Percentiles rank a stretch among this genome's conserved stretches.
These are phyloP conservation scores for Obba rivulosa DNA, from an alignment of 768 basidiomycete species.

Conservation along the genomic window DNA sequence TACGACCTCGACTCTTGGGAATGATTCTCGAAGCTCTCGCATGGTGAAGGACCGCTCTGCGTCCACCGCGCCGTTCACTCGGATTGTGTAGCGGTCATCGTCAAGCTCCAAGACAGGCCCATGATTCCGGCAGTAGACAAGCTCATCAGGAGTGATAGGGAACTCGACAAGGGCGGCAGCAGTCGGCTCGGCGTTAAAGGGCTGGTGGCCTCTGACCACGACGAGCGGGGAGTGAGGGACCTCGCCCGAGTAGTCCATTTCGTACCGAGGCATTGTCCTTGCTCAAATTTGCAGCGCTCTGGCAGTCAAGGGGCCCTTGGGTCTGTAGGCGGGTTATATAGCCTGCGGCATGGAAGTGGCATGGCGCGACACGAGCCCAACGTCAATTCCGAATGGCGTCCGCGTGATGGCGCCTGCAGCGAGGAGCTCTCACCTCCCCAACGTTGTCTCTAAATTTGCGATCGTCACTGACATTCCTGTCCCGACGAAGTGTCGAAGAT, in stretches of 20 bases:
- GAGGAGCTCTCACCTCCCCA: too few species aligned
- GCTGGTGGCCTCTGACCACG: constrained; percentile 39
- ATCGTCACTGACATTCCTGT: too few species aligned
- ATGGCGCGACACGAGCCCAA: too few species aligned
- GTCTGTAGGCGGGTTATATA: too few species aligned
- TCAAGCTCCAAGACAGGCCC: constrained; percentile 51
- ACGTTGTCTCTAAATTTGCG: too few species aligned
- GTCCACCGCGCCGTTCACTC: constrained; percentile 21
- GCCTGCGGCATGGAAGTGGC: too few species aligned
- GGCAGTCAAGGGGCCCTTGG: too few species aligned
- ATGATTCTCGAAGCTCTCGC: constrained; percentile 33
- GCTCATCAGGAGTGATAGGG: constrained; percentile 52
- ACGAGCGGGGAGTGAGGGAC: constrained; percentile 45
- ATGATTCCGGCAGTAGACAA: constrained; percentile 70
- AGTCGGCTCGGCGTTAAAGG: constrained; percentile 69
- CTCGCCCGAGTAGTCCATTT: constrained; percentile 27
- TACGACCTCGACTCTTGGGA: constrained; percentile 30
- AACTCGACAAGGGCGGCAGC: constrained; percentile 55
- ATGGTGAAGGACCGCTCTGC: constrained; percentile 30
- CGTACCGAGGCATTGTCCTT: too few species aligned
- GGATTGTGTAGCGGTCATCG: constrained; percentile 24
- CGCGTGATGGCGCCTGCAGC: too few species aligned
- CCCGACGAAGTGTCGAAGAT: too few species aligned
- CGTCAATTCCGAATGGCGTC: too few species aligned
- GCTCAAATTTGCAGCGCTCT: too few species aligned